Base-by-base conservation (phyloP, 2,329 filamentous ascomycete species). In the Botrytis byssoidea region DNA sequence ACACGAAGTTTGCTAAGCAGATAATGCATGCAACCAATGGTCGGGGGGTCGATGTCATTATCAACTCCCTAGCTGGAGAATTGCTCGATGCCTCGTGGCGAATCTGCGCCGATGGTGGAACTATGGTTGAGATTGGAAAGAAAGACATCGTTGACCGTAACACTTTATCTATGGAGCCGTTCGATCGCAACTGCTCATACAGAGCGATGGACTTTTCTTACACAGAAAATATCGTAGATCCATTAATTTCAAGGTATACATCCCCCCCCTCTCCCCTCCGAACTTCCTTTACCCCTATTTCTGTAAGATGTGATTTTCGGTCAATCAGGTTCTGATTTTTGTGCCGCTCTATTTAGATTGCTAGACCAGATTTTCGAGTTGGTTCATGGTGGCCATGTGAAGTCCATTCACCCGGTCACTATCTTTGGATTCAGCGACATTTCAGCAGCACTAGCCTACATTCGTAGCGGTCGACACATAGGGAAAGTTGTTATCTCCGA, bases 401-500 rank as follows among this genome's bases (percentile, higher is more conserved):
- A 73, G 59, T 76, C 76, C 8, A 78, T 78, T 37, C 16, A 44
- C 5, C 77, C 77, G 10, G 46, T 75, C n/a, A 73, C 69, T 25
- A 22, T 46, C 18, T 77, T 76, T 20, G 46, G 69, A 29, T 76
- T 77, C 82, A 70, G 79, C 74, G 35, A 83, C 9, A 82, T 16
- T 70, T 78, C 7, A 20, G 64, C 70, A 35, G 76, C 76, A 29
- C 64, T 78, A 25, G 6, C 48, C 22, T 76, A 79, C n/a, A 80
- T 86, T 76, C 83, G 84, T 71, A 78, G 77, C 42, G 84, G 83
- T 0, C 76, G 80, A 1, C 84, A 85, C 71, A 80, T 85, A 25
- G 85, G 84, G 0, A 86, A 86, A 71, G 79, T 85, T 9, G 80
- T 85, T 9, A 74, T 77, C 40, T 65, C 77, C 9, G 69, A 75